Base-by-base conservation (phyloP, 2,329 filamentous ascomycete genomes). In the Fusarium sp. region DNA sequence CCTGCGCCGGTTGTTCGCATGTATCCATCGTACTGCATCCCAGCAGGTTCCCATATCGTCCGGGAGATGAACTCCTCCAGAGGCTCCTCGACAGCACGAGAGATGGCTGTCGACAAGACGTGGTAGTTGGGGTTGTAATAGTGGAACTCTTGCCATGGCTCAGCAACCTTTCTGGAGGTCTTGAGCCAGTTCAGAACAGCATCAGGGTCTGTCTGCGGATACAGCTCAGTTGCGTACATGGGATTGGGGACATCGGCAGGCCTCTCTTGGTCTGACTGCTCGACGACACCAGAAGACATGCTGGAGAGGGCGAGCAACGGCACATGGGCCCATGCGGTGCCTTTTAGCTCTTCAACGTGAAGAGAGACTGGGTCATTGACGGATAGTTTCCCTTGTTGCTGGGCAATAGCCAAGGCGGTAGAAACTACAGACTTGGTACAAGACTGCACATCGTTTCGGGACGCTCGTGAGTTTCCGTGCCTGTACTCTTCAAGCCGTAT, bases 61-160 rank as follows among this genome's bases (percentile, higher is more conserved):
- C 47, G 62, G 0, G 61, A 64, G 9, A 64, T 47, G 4, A 53
- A 65, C 6, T 64, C 61, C 2, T 65, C 49, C 13, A 64, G 21
- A 4, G 52, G 61, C 2, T 53, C 41, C 10, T 49, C 33, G 0
- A 57, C 62, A 10, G 61, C 61, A 4, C 61, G 57, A 1, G 61
- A 62, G 4, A 65, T 66, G 10, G 46, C 62, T 0, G 45, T 55
- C 9, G 62, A 63, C 0, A 65, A 4, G 0, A 65, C 62, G 1
- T 65, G 63, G 15, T 59, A 65, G 46, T 65, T 66, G 0, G 62
- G 62, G 23, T 66, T 65, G 37, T 65, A 65, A 29, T 65, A 65
- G 10, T 65, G 62, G n/a, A 65, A 65, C 47, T 66, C 62, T 6
- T 65, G 36, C 62, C 57, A 65, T 2, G 62, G 62, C 13, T 65